Conservation (phyloP, 2,329 filamentous ascomycete species). For the Chaetomium globosum region DNA sequence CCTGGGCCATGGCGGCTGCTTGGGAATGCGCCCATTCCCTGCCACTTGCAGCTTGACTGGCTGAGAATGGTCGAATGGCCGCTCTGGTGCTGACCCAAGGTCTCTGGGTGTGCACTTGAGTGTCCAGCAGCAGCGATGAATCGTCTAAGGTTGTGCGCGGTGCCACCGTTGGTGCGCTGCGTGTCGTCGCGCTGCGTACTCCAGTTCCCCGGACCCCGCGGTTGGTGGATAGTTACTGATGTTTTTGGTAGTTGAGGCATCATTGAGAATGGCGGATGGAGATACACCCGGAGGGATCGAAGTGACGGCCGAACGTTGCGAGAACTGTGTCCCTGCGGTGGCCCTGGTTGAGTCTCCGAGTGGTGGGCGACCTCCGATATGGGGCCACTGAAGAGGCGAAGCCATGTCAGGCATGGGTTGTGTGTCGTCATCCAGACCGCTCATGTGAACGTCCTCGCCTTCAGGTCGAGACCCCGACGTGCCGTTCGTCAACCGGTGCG, state of each 20-base stretch:
- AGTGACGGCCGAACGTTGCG: conserved; percentile 65
- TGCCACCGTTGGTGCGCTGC: conserved; percentile 69
- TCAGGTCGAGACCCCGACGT: conserved; percentile 53
- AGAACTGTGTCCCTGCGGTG: conserved; percentile 58
- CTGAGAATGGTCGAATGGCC: conserved; percentile 40
- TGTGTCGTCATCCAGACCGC: conserved; percentile 54
- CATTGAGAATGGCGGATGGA: conserved; percentile 68
- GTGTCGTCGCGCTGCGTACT: conserved; percentile 71
- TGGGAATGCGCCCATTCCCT: conserved; percentile 63
- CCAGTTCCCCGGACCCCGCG: conserved; percentile 63
- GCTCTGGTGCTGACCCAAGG: conserved; percentile 37
- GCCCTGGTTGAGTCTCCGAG: conserved; percentile 46
- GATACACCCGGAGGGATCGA: conserved; percentile 60
- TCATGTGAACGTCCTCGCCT: conserved; percentile 65
- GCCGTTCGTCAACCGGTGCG: conserved; percentile 57
- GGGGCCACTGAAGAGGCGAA: conserved; percentile 52
- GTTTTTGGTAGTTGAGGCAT: conserved; percentile 93
- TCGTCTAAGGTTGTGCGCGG: conserved; percentile 52
- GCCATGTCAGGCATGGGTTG: conserved; percentile 50
- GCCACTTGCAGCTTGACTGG: conserved; percentile 55
- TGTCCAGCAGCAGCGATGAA: conserved; percentile 54
- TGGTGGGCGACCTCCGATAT: conserved; percentile 23
- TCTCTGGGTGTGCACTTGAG: conserved; percentile 57
- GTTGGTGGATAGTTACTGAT: conserved; percentile 66
- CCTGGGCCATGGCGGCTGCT: conserved; percentile 53